Evolutionary conservation across 148 eudicot genomes (phyloP), one percentile per base, ranked within the genome.

Genomic region (Rhododendron kiyosumense): DNA sequence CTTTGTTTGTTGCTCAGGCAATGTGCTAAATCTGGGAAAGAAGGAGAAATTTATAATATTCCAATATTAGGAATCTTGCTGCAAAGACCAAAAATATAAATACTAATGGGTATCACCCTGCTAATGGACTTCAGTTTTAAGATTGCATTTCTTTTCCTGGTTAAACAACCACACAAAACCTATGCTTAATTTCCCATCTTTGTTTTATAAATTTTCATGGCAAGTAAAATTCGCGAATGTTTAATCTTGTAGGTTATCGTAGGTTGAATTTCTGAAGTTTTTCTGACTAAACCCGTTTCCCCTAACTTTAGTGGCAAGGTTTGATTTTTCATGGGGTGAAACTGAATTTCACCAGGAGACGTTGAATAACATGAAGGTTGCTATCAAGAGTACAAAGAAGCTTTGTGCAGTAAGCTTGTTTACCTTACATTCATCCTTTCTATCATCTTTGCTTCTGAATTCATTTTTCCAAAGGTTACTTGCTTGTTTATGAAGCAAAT

Each of bases 291-390:
- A 8, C 36, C 3, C 4, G 7, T 48, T 85, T 79, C 48, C 30
- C 48, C 22, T 73, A 24, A 36, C 18, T 59, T 30, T 69, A 89
- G 91, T 91, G 84, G 90, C 93, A 18, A 86, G 91, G 38, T 91
- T 91, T 87, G 91, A 89, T 79, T 89, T 89, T 84, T 87, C 93
- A 38, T 91, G 87, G 89, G 93, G 93, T 24, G 89, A 86, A 65
- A 22, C 87, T 43, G 88, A 88, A 34, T 89, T 82, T 85, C 91
- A 89, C 82, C 90, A 89, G 87, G 88, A 88, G 86, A 88, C 90
- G 5, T 26, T 91, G 76, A 91, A 90, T 78, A 89, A 91, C 69
- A 83, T 91, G 67, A 85, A 78, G 83, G 45, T 79, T 32, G 93
- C 93, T 82, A 87, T 91, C 88, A 91, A 91, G 89, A 86, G 84